Conservation (phyloP, 495 filamentous ascomycete genomes). For the Penicillium psychrofluorescens region DNA sequence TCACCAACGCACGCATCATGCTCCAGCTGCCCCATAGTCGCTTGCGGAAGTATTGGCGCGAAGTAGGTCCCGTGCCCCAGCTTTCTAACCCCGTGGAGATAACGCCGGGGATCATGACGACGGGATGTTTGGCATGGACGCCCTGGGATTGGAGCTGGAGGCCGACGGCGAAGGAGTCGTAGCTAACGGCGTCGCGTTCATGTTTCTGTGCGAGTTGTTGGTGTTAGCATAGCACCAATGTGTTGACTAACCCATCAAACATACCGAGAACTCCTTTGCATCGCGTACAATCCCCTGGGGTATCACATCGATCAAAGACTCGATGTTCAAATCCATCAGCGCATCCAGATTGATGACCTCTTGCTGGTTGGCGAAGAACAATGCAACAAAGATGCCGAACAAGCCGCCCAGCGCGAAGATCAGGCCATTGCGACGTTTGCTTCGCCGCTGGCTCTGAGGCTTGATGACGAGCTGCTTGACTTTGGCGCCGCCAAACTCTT, state of each 20-base stretch:
- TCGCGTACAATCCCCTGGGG: slow-evolving; percentile 76
- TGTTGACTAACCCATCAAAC: neutral
- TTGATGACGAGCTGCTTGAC: slow-evolving; percentile 40
- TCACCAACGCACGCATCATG: slow-evolving; percentile 91
- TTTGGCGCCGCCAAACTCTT: slow-evolving; percentile 15
- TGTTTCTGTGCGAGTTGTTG: slow-evolving; percentile 46
- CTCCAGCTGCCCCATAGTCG: slow-evolving; percentile 95
- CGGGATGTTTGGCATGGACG: slow-evolving; percentile 72
- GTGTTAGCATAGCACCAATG: no score
- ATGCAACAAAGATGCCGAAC: slow-evolving; percentile 73
- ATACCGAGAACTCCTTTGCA: slow-evolving; percentile 73
- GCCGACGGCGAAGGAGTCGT: slow-evolving; percentile 89
- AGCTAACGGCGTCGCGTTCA: slow-evolving; percentile 79
- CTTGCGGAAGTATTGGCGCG: slow-evolving; percentile 86
- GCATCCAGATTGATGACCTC: slow-evolving; percentile 78
- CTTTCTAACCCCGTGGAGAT: slow-evolving; percentile 96
- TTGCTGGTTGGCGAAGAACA: slow-evolving; percentile 77
- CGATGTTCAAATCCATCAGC: slow-evolving; percentile 75
- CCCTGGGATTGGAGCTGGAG: slow-evolving; percentile 77
- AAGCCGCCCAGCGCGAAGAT: slow-evolving; percentile 79
- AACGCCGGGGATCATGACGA: slow-evolving; percentile 95
- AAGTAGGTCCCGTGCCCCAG: slow-evolving; percentile 80
- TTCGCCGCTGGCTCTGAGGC: slow-evolving; percentile 55
- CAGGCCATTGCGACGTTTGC: slow-evolving; percentile 64
- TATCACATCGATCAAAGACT: slow-evolving; percentile 72